Evolutionary conservation across 1,284 basidiomycete genomes (phyloP).

Genomic region (Trametes polyzona): DNA sequence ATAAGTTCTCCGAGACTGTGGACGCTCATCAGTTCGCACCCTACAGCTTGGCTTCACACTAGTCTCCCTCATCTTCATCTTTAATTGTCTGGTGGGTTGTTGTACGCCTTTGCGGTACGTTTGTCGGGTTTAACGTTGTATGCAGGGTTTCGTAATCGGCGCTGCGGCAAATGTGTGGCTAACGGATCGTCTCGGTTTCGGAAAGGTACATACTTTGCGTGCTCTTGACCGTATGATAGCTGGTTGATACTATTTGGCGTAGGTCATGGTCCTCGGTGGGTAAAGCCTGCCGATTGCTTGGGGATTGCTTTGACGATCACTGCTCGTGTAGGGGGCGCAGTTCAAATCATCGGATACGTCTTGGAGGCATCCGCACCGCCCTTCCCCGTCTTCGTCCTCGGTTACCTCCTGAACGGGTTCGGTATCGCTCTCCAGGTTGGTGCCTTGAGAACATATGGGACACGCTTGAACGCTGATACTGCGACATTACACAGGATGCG

Average conservation of each 20-base stretch:
- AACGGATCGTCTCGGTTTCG: constrained; percentile 57
- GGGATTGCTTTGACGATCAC: neutral
- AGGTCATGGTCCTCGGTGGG: constrained; percentile 35
- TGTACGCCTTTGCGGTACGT: neutral
- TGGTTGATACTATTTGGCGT: neutral
- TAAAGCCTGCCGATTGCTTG: neutral
- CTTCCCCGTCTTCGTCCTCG: constrained; percentile 66
- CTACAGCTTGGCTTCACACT: constrained; percentile 44
- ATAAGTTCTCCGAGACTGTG: neutral
- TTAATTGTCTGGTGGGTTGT: constrained; percentile 53
- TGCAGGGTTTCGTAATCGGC: constrained; percentile 50
- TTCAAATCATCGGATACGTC: constrained; percentile 52
- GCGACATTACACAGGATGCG: constrained; percentile 47
- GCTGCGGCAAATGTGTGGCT: constrained; percentile 54
- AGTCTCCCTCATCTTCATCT: constrained; percentile 63
- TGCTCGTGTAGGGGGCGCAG: constrained; percentile 27
- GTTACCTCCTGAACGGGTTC: constrained; percentile 64
- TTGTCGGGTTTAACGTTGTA: neutral
- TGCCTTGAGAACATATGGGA: too few relatives aligned
- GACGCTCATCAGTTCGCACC: neutral
- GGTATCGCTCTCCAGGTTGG: constrained; percentile 55
- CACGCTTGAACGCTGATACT: neutral
- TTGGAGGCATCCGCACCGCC: constrained; percentile 64
- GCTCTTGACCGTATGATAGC: neutral
- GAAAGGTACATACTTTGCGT: constrained; percentile 44